phyloP scores from a whole-genome alignment of 202 grass and related monocot genomes.

The Brachypodium distachyon region DNA sequence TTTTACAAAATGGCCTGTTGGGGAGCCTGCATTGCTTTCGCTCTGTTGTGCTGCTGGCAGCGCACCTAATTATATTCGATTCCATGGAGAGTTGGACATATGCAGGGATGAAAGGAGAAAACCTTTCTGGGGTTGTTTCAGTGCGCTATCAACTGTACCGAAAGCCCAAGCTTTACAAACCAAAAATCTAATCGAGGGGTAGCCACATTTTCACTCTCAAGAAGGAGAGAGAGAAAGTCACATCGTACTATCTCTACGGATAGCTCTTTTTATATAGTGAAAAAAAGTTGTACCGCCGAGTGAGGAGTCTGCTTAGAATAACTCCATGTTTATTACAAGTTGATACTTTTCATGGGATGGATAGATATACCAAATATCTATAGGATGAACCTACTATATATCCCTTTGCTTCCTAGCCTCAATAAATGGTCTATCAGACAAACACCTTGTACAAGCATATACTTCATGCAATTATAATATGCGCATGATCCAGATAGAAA shows the following conservation, averaged over 20 bases:
- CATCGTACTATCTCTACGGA: background rate
- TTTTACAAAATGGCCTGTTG: background rate
- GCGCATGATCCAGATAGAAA: background rate
- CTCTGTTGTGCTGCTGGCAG: constrained; percentile 10
- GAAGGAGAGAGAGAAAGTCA: background rate
- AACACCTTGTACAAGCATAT: background rate
- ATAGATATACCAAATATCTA: background rate
- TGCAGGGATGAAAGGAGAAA: background rate
- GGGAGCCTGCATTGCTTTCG: background rate
- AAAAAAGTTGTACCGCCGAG: background rate
- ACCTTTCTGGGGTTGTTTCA: constrained; percentile 3
- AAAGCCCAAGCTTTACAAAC: no score
- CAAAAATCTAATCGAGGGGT: no score
- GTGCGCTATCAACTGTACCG: background rate
- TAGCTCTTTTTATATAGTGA: background rate
- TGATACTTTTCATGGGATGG: background rate
- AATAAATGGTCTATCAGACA: background rate
- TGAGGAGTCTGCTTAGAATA: background rate
- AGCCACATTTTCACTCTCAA: background rate
- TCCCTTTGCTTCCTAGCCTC: no score
- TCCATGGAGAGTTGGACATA: background rate
- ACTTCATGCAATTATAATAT: background rate
- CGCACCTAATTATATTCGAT: background rate
- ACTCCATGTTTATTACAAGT: background rate
- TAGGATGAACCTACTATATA: background rate